Conservation (phyloP, 805 yeast species). For the Isabelozyma rhagii region DNA sequence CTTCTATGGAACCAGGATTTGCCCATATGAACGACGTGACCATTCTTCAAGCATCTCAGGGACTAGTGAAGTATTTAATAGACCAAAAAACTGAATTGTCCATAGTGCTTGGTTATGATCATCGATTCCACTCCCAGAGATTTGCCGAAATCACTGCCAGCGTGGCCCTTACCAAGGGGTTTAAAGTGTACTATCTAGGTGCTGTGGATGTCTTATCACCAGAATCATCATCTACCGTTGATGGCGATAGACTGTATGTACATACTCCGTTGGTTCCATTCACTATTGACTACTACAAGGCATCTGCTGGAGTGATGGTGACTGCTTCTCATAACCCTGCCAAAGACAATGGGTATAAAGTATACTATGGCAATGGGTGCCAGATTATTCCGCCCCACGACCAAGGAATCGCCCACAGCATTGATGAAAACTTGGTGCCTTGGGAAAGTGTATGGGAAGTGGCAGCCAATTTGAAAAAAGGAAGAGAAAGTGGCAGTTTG, state of each 20-base stretch:
- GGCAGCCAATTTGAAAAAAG: constrained; percentile 28
- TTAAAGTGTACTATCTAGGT: constrained; percentile 64
- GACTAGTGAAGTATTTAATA: constrained; percentile 53
- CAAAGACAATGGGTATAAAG: constrained; percentile 90
- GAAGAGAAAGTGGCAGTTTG: constrained; percentile 24
- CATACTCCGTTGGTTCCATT: constrained; percentile 96
- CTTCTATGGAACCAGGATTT: constrained; percentile 89
- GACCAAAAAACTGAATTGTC: constrained; percentile 16
- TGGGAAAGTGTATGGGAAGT: constrained; percentile 52
- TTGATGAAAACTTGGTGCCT: constrained; percentile 60
- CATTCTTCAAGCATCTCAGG: constrained; percentile 87
- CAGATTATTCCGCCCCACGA: constrained; percentile 96
- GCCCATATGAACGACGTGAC: constrained; percentile 86
- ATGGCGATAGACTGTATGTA: constrained; percentile 21
- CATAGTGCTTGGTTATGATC: constrained; percentile 89
- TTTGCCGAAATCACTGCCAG: constrained; percentile 80
- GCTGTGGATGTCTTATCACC: constrained; percentile 29
- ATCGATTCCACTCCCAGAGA: constrained; percentile 72
- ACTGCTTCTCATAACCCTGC: constrained; percentile 89
- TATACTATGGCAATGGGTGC: constrained; percentile 90
- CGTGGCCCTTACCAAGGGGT: constrained; percentile 66
- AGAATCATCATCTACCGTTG: constrained; percentile 16
- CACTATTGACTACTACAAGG: constrained; percentile 58
- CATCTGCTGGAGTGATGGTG: constrained; percentile 86
- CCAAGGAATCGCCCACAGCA: constrained; percentile 60